These are phyloP conservation scores for Monosporozyma unispora DNA, from an alignment of 805 yeast species.

Conservation along the genomic window DNA sequence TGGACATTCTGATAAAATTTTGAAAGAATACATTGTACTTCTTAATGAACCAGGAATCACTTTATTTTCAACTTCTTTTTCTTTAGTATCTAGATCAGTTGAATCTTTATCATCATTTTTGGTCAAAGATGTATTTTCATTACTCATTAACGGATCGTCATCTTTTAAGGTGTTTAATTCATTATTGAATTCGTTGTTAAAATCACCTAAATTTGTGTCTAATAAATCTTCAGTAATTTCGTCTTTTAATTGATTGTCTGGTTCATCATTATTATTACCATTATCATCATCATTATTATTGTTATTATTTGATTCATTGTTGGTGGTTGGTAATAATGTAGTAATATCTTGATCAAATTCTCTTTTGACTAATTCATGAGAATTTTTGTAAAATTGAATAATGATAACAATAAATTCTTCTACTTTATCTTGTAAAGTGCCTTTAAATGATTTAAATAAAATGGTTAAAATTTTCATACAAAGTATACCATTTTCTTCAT, in stretches of 20 bases:
- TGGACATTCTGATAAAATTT: constrained; percentile 92
- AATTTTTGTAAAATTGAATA: constrained; percentile 65
- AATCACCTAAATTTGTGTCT: not conserved
- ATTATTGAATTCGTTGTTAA: not conserved
- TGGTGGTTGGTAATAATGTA: too few relatives aligned
- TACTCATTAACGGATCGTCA: not conserved
- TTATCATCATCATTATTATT: constrained; percentile 5
- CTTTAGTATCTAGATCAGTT: not conserved
- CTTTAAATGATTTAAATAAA: constrained; percentile 76
- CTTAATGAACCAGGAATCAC: constrained; percentile 38
- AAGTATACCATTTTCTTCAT: constrained; percentile 90
- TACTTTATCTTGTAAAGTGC: constrained; percentile 57
- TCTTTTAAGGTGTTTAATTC: not conserved
- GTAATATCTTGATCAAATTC: constrained; percentile 36
- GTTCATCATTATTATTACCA: too few relatives aligned
- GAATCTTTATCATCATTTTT: not conserved
- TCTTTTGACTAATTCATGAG: constrained; percentile 64
- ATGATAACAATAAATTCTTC: constrained; percentile 72
- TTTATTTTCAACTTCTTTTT: not conserved
- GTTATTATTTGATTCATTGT: too few relatives aligned
- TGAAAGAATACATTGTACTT: constrained; percentile 73
- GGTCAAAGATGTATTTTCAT: not conserved
- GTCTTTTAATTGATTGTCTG: not conserved
- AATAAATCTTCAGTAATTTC: constrained; percentile 1
- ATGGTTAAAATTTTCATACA: constrained; percentile 83